Base-by-base conservation (phyloP, 345 rosid genomes). In the Linum usitatissimum region DNA sequence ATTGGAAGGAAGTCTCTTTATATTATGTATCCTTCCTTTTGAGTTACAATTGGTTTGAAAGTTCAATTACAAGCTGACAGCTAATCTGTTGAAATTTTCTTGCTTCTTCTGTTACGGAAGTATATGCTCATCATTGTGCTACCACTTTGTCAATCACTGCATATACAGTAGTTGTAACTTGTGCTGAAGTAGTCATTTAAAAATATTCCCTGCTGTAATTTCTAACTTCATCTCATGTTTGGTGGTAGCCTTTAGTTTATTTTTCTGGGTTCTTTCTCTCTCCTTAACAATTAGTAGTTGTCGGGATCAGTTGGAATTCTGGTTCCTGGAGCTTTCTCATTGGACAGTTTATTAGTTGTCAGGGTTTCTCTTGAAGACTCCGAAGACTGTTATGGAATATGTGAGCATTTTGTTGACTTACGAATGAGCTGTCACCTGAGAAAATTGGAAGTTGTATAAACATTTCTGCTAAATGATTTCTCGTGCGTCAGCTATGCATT, bases 211-310 rank as follows among this genome's bases (percentile, higher is more conserved):
- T 42, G 20, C 28, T 20, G 17, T 28, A 53, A 3, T 4, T 54
- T 68, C 40, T 39, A 6, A 55, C 18, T 18, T 14, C 13, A 18
- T 54, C 17, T 6, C 45, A 21, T 55, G 55, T 39, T 15, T 20
- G 6, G 17, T 40, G 5, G 14, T 31, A 9, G 28, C 19, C 57
- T 55, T 56, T 19, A 12, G 15, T 9, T 63, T 19, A 60, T 53
- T 28, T 1, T 21, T 55, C 15, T 34, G 36, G 66, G 20, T 60
- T 72, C 23, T 61, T 65, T 48, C 64, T 73, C 78, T 48, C 64
- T 73, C 79, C 76, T 75, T 77, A 61, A 80, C 73, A 57, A 64
- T 40, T 68, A 49, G 62, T 68, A 70, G 73, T 70, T 64, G 69
- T 36, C 54, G 39, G 60, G 69, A 64, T 34, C 55, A 53, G 40